These are phyloP conservation scores for Lactarius trivialis DNA, from an alignment of 768 basidiomycete genomes.

Conservation along the genomic window DNA sequence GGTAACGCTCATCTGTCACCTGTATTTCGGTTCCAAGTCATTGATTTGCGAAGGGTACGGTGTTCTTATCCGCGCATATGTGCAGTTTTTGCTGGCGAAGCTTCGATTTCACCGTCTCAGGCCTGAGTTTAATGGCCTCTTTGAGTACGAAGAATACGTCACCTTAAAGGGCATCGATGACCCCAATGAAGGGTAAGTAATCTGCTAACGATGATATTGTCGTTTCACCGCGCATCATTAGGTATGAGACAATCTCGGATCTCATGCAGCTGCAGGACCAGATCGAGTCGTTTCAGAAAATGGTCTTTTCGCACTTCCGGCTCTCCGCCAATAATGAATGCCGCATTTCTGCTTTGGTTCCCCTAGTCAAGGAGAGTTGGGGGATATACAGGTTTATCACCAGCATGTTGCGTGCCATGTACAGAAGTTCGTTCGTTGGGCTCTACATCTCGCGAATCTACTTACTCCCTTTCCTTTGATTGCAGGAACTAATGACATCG, in stretches of 20 bases:
- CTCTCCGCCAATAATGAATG: constrained; percentile 94
- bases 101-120: constrained; percentile 92
- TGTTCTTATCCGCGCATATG: constrained; percentile 89
- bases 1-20: constrained; percentile 39
- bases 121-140: constrained; percentile 96
- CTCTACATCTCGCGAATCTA: neutral
- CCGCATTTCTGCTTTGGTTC: constrained; percentile 91
- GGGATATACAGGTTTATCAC: constrained; percentile 99
- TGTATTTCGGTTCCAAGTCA: neutral
- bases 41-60: constrained; percentile 63
- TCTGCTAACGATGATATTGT: neutral
- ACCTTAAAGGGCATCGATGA: constrained; percentile 96
- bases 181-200: constrained; percentile 91
- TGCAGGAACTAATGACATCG: constrained; percentile 80
- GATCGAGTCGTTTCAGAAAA: constrained; percentile 97
- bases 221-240: constrained; percentile 1
- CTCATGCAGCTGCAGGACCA: constrained; percentile 98
- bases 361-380: constrained; percentile 98
- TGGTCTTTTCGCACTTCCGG: constrained; percentile 92
- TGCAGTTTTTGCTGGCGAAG: constrained; percentile 92
- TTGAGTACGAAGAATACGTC: constrained; percentile 99
- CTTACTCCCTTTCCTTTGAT: constrained; percentile 6
- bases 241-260: constrained; percentile 96
- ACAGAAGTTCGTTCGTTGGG: constrained; percentile 57
- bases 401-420: constrained; percentile 97